Base-by-base conservation (phyloP, 257 asterid species). In the Lithospermum erythrorhizon region DNA sequence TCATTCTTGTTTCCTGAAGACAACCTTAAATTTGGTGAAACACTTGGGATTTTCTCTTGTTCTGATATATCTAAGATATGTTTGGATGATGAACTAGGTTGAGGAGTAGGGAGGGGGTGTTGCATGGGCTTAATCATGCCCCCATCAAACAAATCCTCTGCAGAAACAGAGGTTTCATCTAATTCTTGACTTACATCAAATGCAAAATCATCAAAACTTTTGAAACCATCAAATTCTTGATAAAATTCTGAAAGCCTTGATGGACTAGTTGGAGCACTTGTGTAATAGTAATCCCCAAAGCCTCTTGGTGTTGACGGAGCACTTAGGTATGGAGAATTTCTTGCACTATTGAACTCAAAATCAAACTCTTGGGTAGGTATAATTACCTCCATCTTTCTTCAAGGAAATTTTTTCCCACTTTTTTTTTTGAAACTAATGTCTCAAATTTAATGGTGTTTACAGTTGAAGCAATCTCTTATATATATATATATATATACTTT, bases 191-290 rank as follows among this genome's bases (percentile, higher is more conserved):
- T 67, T 8, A 85, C 65, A 29, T 78, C 82, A 16, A 87, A 87
- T 0, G 82, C 89, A n/a, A 87, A 85, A 8, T 82, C 94, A 55
- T 67, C 77, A 3, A 25, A 59, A 9, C n/a, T 19, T 2, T 15
- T 22, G 4, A 69, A 70, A 59, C 68, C 77, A 3, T 81, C 80
- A 22, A 74, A 76, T 23, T 76, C 82, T 0, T 73, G 58, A 48
- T 75, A 76, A 41, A 83, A 76, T 10, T 65, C 79, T 41, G 86
- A 70, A 61, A 77, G 67, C 51, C 74, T 86, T 32, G 86, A 64
- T 16, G 96, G 96, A 70, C 87, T 82, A 0, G 90, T 32, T 0
- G 96, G 96, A 35, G 96, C 95, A 62, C 95, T 86, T 41, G 49
- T 41, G 69, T 68, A 73, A 64, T 86, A 89, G 76, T 67, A 80